Base-by-base conservation (phyloP, 257 asterid genomes). In the Solanum medicagineum region DNA sequence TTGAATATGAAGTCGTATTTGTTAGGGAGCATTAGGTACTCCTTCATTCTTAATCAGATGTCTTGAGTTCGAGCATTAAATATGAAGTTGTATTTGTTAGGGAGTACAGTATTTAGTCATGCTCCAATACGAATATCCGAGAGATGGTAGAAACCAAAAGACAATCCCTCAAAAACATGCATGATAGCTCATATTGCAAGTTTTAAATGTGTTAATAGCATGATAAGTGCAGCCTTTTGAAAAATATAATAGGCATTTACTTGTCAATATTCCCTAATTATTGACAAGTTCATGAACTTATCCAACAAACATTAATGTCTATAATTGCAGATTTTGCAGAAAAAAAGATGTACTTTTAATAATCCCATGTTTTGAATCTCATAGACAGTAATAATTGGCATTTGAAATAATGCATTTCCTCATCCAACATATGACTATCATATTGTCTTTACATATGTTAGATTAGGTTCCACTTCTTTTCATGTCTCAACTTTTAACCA, bases 211-310 rank as follows among this genome's bases (percentile, higher is more conserved):
- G 49, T 54, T 26, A 16, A 8, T 42, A 32, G 49, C 84, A 77
- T 77, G 84, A 54, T 47, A 77, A 51, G 47, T 81, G 89, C 88
- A 82, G 87, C 60, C 84, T 75, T 49, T 87, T 71, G 68, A 86
- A 15, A 87, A 85, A 65, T 74, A 86, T 81, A 81, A 81, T 68
- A 83, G 10, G 71, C 68, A 83, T 80, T 81, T 69, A 75, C 69
- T 66, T 86, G 40, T 55, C 44, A 77, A 66, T 85, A 57, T 81
- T 57, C 73, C 49, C 65, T 53, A 77, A 89, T 77, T 24, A 90
- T 81, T 87, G 85, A 80, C 85, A 87, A 88, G 63, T 90, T 88
- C 94, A 91, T 92, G 89, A 89, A 92, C 89, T 84, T 69, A 86
- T 83, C 74, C 85, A 83, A 73, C 55, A 80, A 81, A 71, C 63